Evolutionary conservation across 106 monocot species (phyloP), one percentile per base, ranked within the genome.

Genomic region (Phalaenopsis equestris): DNA sequence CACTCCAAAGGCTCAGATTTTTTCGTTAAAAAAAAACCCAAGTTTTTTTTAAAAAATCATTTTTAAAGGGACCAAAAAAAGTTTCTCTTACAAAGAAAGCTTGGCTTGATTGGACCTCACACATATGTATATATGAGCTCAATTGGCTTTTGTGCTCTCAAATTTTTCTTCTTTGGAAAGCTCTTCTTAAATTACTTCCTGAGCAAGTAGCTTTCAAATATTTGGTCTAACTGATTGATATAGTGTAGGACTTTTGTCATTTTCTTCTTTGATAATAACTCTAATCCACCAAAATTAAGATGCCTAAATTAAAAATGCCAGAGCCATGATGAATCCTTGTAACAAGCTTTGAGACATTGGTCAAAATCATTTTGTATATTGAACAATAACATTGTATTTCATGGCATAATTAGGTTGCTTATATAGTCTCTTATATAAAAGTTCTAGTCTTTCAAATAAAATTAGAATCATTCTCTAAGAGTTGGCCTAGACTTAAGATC

Each of bases 221-320:
- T 30, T 37, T 80, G 24, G 73, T 72, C 12, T 18, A 72, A 30
- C 2, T 10, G 18, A 17, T 80, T 47, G 42, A 80, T 55, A 30
- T 18, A 48, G 1, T 49, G 80, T 38, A 80, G 72, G 11, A 47
- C 36, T 19, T 73, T 80, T 39, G 73, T 72, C 80, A 80, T 80
- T 5, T 73, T 49, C 12, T 80, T 80, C 8, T 7, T 80, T 72
- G 72, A 73, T 12, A 72, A 72, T 38, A 73, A 30, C 72, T 80
- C 41, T 48, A 80, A 23, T 49, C 36, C 70, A 37, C 15, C 47
- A 72, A 55, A 80, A 41, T 80, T 72, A 15, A 73, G 37, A 72
- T 72, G 49, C 38, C 80, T 38, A 72, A 80, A 73, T n/a, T 52
- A 1, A 9, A 67, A 6, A 47, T 70, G 14, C 45, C 67, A 80